phyloP scores from a whole-genome alignment of 371 early-diverging fungal genomes.

The Mycotypha africana region DNA sequence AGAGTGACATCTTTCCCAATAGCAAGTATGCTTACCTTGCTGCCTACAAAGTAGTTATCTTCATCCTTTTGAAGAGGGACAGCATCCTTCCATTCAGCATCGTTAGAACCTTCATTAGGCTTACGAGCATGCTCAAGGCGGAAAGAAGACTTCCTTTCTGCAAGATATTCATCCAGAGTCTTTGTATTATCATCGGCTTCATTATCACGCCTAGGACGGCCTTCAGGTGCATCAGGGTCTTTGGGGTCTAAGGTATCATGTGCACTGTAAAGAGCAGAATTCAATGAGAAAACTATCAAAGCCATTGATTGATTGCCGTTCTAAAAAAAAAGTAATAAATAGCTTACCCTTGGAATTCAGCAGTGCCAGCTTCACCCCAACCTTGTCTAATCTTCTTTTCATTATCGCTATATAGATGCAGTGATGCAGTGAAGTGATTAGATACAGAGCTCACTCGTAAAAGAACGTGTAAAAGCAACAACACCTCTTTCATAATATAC shows the following conservation, averaged over 20 bases:
- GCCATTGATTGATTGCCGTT: no score
- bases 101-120: conserved; percentile 76
- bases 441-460: no score
- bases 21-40: no score
- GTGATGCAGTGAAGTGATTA: no score
- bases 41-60: conserved; percentile 51
- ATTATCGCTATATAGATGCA: conserved; percentile 64
- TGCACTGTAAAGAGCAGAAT: conserved; percentile 16
- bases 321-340: no score
- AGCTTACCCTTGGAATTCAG: conserved; percentile 34
- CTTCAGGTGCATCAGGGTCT: conserved; percentile 39
- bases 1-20: no score
- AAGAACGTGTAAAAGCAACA: no score
- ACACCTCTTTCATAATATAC: no score
- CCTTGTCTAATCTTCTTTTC: conserved; percentile 79
- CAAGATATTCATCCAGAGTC: conserved; percentile 75
- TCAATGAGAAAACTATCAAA: background rate
- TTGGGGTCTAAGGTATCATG: conserved; percentile 28
- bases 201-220: conserved; percentile 22
- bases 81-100: conserved; percentile 70
- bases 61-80: conserved; percentile 62
- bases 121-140: conserved; percentile 39
- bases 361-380: conserved; percentile 59
- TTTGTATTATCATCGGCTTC: conserved; percentile 66
- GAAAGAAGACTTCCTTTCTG: conserved; percentile 37